Percentiles rank a stretch among this genome's conserved stretches.
phyloP scores from a whole-genome alignment of 2,329 filamentous ascomycete genomes.

The Aspergillus felis region DNA sequence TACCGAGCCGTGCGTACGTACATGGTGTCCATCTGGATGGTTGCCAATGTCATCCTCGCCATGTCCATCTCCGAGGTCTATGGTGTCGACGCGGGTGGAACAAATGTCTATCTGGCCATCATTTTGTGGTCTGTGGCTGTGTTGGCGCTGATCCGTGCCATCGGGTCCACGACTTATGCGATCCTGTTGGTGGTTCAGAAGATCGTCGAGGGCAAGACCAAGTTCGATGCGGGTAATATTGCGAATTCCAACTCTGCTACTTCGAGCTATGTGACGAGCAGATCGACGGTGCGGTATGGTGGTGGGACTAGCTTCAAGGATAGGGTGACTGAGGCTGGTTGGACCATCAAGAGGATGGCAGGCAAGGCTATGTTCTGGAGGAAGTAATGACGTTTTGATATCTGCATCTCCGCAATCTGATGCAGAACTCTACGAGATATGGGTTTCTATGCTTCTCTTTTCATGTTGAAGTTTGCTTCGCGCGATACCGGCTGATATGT shows the following conservation, averaged over 20 bases:
- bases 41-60: slow-evolving; percentile 83
- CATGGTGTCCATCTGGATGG: slow-evolving; percentile 95
- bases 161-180: slow-evolving; percentile 77
- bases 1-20: slow-evolving; percentile 96
- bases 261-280: slow-evolving; percentile 17
- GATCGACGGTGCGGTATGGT: slow-evolving; percentile 25
- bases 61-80: slow-evolving; percentile 93
- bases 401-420: background rate
- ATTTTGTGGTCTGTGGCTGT: slow-evolving; percentile 88
- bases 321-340: slow-evolving; percentile 32
- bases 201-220: slow-evolving; percentile 80
- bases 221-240: slow-evolving; percentile 43
- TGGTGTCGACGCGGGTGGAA: slow-evolving; percentile 62
- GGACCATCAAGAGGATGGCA: slow-evolving; percentile 29
- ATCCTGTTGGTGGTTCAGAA: slow-evolving; percentile 80
- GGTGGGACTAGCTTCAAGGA: slow-evolving; percentile 33
- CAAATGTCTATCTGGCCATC: slow-evolving; percentile 88
- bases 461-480: slow-evolving; percentile 10
- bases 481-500: slow-evolving; percentile 2
- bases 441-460: slow-evolving; percentile 10
- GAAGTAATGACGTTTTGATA: slow-evolving; percentile 21
- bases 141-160: slow-evolving; percentile 79
- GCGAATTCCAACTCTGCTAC: slow-evolving; percentile 21
- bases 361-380: slow-evolving; percentile 40
- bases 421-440: slow-evolving; percentile 1